phyloP scores from a whole-genome alignment of 2,329 filamentous ascomycete species.

The Tolypocladium inflatum region DNA sequence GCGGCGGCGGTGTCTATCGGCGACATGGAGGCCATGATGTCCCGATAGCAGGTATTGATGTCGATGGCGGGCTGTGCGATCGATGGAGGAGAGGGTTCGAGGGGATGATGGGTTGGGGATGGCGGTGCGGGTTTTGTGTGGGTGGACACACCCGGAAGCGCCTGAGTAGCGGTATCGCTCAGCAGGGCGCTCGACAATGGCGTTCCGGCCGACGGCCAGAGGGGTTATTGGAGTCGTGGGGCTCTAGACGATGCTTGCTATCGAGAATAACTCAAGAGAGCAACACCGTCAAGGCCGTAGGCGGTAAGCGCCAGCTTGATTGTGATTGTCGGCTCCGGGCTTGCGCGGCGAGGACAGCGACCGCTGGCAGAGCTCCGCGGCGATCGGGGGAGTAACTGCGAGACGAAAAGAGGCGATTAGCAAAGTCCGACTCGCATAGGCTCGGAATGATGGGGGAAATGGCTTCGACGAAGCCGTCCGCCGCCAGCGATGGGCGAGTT shows the following conservation, averaged over 20 bases:
- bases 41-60: slow-evolving; percentile 11
- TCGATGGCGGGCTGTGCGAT: slow-evolving; percentile 9
- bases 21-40: slow-evolving; percentile 36
- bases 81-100: slow-evolving; percentile 5
- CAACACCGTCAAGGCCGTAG: slow-evolving; percentile 18
- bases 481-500: not conserved
- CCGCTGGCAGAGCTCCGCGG: slow-evolving; percentile 7
- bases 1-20: slow-evolving; percentile 26
- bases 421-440: not conserved
- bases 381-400: slow-evolving; percentile 5
- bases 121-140: slow-evolving; percentile 24
- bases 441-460: not conserved
- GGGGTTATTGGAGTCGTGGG: slow-evolving; percentile 7
- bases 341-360: slow-evolving; percentile 20
- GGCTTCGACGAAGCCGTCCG: slow-evolving; percentile 2
- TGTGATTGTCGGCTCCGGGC: slow-evolving; percentile 13
- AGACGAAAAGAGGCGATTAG: slow-evolving; percentile 3
- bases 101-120: slow-evolving; percentile 10
- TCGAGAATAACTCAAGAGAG: slow-evolving; percentile 13
- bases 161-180: slow-evolving; percentile 14
- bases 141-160: slow-evolving; percentile 12
- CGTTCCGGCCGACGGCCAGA: slow-evolving; percentile 14
- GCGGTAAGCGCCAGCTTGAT: slow-evolving; percentile 23
- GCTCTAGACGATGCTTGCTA: slow-evolving; percentile 6
- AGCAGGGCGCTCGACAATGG: slow-evolving; percentile 12